Evolutionary conservation across 2,329 filamentous ascomycete genomes (phyloP).

Genomic region (Ascochyta viciae-villosae): DNA sequence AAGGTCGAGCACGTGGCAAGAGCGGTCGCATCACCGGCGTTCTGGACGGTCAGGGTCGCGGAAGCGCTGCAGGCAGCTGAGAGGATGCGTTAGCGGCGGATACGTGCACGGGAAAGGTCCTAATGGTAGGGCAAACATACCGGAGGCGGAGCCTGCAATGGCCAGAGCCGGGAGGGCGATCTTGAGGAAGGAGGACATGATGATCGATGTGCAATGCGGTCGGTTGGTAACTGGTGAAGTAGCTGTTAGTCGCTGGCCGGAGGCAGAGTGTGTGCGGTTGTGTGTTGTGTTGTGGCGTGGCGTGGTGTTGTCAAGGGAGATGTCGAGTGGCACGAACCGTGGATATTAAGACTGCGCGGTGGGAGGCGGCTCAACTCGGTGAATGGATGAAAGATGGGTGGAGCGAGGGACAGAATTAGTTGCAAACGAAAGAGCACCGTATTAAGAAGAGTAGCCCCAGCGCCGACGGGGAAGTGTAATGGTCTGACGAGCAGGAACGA

Average conservation of each 20-base stretch:
- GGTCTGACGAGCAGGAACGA: slow-evolving; percentile 35
- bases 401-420: slow-evolving; percentile 50
- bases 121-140: slow-evolving; percentile 45
- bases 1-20: slow-evolving; percentile 72
- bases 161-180: slow-evolving; percentile 65
- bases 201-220: slow-evolving; percentile 27
- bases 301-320: slow-evolving; percentile 10
- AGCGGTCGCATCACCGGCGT: slow-evolving; percentile 64
- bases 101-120: neutral
- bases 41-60: slow-evolving; percentile 65
- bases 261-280: slow-evolving; percentile 3
- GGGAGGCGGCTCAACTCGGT: slow-evolving; percentile 33
- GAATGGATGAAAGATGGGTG: slow-evolving; percentile 44
- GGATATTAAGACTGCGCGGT: slow-evolving; percentile 48
- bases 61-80: slow-evolving; percentile 51
- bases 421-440: slow-evolving; percentile 35
- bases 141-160: slow-evolving; percentile 59
- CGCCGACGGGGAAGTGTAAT: slow-evolving; percentile 30
- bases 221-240: slow-evolving; percentile 24
- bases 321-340: slow-evolving; percentile 34
- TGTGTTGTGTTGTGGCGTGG: slow-evolving; percentile 17
- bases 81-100: slow-evolving; percentile 23
- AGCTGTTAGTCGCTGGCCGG: slow-evolving; percentile 13
- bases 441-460: slow-evolving; percentile 39
- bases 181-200: slow-evolving; percentile 62